Conservation (phyloP, 1,139 yeast species). For the Debaryomyces fabryi region DNA sequence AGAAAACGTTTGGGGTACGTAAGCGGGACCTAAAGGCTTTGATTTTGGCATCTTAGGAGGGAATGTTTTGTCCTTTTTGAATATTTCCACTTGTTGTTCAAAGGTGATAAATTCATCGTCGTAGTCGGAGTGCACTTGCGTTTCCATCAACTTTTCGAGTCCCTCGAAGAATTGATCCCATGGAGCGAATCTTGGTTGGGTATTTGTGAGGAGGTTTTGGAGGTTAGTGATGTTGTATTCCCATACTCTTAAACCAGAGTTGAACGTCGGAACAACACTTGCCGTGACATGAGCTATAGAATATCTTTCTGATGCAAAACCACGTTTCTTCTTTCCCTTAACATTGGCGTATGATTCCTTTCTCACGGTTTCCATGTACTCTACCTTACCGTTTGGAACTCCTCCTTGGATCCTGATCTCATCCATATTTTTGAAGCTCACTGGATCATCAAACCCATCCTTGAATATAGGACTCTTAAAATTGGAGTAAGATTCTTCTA, state of each 20-base stretch:
- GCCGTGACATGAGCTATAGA: constrained; percentile 71
- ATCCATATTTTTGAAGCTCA: constrained; percentile 10
- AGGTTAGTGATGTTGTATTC: constrained; percentile 74
- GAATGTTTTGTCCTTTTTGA: constrained; percentile 58
- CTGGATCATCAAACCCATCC: background rate
- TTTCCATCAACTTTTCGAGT: constrained; percentile 36
- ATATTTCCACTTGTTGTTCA: constrained; percentile 1
- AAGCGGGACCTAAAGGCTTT: constrained; percentile 72
- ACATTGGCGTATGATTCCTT: constrained; percentile 51
- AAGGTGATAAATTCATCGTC: constrained; percentile 11
- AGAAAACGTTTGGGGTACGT: constrained; percentile 66
- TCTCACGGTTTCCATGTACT: constrained; percentile 59
- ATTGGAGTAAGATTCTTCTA: constrained; percentile 6
- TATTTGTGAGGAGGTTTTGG: constrained; percentile 21
- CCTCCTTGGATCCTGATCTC: constrained; percentile 51
- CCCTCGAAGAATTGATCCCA: constrained; percentile 62
- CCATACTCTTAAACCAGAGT: constrained; percentile 83
- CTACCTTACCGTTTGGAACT: constrained; percentile 65
- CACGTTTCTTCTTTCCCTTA: constrained; percentile 47
- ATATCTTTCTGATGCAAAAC: constrained; percentile 58
- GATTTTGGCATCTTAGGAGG: constrained; percentile 65
- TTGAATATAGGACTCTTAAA: constrained; percentile 5
- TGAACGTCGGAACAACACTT: constrained; percentile 83
- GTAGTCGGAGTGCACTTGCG: constrained; percentile 21
- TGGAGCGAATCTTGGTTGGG: constrained; percentile 28